phyloP scores from a whole-genome alignment of 495 filamentous ascomycete genomes.

The Penicillium taxi region DNA sequence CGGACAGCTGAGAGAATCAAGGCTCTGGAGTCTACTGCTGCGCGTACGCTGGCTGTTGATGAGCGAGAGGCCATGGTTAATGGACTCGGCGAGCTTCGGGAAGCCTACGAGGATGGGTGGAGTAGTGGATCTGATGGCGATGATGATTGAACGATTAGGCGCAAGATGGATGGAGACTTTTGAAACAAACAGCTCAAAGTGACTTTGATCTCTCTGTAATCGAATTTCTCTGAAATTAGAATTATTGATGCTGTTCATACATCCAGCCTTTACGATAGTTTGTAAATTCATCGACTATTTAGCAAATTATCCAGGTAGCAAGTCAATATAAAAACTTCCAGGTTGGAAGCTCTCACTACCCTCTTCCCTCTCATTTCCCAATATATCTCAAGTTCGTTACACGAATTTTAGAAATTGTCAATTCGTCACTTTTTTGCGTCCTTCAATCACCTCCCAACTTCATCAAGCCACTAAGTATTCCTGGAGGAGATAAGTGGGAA shows the following conservation, averaged over 20 bases:
- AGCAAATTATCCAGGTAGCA: no score
- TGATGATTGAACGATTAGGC: conserved; percentile 47
- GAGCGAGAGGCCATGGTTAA: conserved; percentile 78
- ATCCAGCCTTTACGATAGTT: neutral
- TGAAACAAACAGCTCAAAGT: neutral
- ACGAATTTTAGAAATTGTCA: no score
- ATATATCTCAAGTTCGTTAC: no score
- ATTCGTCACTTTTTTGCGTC: no score
- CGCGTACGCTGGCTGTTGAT: conserved; percentile 54
- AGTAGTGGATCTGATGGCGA: conserved; percentile 74
- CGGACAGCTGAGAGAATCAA: conserved; percentile 62
- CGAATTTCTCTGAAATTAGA: neutral
- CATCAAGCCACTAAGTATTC: no score
- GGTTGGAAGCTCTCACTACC: no score
- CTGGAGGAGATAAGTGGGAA: no score
- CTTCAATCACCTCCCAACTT: no score
- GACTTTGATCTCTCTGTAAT: no score
- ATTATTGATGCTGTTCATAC: neutral
- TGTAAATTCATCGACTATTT: no score
- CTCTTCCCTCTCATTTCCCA: no score
- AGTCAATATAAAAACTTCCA: no score
- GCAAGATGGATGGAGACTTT: neutral
- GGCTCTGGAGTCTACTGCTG: conserved; percentile 51
- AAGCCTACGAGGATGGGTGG: conserved; percentile 88
- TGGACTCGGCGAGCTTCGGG: conserved; percentile 75